Evolutionary conservation across 345 rosid species (phyloP), one percentile per base, ranked within the genome.

Genomic region (Lepidium sativum): DNA sequence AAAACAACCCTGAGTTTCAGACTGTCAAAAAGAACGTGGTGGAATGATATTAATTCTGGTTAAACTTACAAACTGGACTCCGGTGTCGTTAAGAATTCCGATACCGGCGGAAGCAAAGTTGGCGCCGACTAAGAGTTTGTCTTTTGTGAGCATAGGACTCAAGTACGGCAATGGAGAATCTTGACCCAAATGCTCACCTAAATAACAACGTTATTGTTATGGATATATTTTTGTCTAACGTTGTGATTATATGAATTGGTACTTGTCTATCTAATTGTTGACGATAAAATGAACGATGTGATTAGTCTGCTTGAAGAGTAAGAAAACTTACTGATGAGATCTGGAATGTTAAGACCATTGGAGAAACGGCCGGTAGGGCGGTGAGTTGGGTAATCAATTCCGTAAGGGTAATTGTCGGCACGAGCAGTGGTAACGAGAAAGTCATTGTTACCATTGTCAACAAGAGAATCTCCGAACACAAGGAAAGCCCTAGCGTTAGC

Each of bases 61-160:
- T 0, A 44, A 12, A 74, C 95, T 67, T 83, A 89, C 98, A 55
- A 92, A 92, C 52, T 92, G 98, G 41, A 84, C 15, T 31, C 98
- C 97, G 5, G 98, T 92, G 71, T 92, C 98, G 65, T 89, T 86
- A 58, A 89, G 89, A 52, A 92, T 78, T 44, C 98, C 98, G 11
- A 92, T 83, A 20, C 98, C 98, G 29, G 98, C 97, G 1, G 98
- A 92, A 47, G 98, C 98, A 32, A 92, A 92, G 49, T 92, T 92
- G 54, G 98, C 98, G 12, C 98, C 96, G 3, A 82, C 60, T 43
- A 89, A 83, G 17, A 92, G 81, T 53, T 11, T 87, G 20, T 82
- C 58, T 11, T 89, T 91, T 6, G 7, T 61, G 45, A 92, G 83
- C 62, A 79, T 60, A 5, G 97, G 96, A 54, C 84, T 86, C 38